A percentile compares a stretch with the other conserved stretches of the same genome.
Evolutionary conservation across 108 stramenopile genomes (phyloP).

Genomic region (Cyclotella kingstonii): DNA sequence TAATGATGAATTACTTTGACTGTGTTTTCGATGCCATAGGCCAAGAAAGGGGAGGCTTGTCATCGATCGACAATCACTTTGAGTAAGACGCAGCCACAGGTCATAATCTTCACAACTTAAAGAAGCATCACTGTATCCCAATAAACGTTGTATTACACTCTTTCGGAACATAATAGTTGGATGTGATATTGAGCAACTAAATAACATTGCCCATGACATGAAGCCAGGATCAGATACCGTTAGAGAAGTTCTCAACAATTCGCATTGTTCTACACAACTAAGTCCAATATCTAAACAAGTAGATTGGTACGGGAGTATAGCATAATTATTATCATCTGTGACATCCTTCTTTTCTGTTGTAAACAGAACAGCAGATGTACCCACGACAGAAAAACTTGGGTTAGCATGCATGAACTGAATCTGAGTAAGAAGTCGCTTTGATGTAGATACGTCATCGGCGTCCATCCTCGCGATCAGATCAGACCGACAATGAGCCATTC

Average conservation of each 20-base stretch:
- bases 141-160: constrained; percentile 1
- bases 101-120: constrained; percentile 47
- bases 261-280: neutral
- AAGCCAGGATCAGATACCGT: constrained; percentile 36
- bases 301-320: constrained; percentile 1
- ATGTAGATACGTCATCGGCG: constrained; percentile 41
- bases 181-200: constrained; percentile 40
- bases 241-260: constrained; percentile 16
- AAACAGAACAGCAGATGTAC: constrained; percentile 28
- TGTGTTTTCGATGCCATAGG: constrained; percentile 48
- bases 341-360: neutral
- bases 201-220: constrained; percentile 44
- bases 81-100: constrained; percentile 44
- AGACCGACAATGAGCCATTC: constrained; percentile 19
- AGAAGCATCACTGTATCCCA: constrained; percentile 32
- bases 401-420: constrained; percentile 20
- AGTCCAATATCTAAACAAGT: neutral
- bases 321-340: neutral
- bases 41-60: constrained; percentile 35
- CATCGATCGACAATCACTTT: constrained; percentile 17
- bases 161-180: constrained; percentile 43
- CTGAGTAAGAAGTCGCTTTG: constrained; percentile 28
- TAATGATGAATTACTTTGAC: constrained; percentile 3
- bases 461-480: constrained; percentile 50
- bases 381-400: constrained; percentile 28